These are phyloP conservation scores for Suhomyces faveliae DNA, from an alignment of 805 yeast species.

Conservation along the genomic window DNA sequence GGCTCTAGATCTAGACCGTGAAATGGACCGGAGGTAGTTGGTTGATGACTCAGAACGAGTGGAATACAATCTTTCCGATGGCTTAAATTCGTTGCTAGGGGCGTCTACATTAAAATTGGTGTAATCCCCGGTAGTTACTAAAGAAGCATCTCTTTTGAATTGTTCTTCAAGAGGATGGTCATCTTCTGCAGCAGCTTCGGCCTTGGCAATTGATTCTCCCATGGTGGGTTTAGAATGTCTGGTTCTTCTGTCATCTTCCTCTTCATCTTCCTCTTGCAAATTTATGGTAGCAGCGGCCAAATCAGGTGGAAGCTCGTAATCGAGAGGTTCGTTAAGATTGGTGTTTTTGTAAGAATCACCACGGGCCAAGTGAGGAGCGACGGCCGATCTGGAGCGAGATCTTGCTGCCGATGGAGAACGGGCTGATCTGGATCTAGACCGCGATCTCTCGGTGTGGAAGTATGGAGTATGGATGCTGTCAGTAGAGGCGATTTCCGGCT, in stretches of 20 bases:
- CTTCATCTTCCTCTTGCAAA: conserved; percentile 27
- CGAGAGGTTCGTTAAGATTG: conserved; percentile 43
- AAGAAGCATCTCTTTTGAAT: conserved; percentile 33
- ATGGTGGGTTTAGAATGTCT: conserved; percentile 42
- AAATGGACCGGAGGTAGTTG: conserved; percentile 61
- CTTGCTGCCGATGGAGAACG: conserved; percentile 20
- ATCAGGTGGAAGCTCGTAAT: conserved; percentile 43
- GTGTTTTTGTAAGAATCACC: conserved; percentile 75
- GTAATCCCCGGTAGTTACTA: conserved; percentile 47
- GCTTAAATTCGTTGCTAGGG: conserved; percentile 16
- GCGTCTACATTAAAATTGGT: conserved; percentile 44
- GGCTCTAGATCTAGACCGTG: conserved; percentile 61
- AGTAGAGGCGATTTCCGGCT: not conserved
- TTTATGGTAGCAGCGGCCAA: conserved; percentile 18
- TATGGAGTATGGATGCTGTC: conserved; percentile 30
- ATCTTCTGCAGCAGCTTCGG: conserved; percentile 23
- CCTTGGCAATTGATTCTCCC: conserved; percentile 46
- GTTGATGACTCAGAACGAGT: conserved; percentile 44
- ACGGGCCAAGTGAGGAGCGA: conserved; percentile 65
- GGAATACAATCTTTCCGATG: conserved; percentile 22
- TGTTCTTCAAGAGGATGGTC: not conserved
- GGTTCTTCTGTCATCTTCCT: conserved; percentile 37
- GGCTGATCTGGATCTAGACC: conserved; percentile 15
- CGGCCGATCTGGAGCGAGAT: conserved; percentile 25
- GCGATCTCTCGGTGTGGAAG: conserved; percentile 27